These are phyloP conservation scores for Cercis canadensis DNA, from an alignment of 306 rosid genomes.

Conservation along the genomic window DNA sequence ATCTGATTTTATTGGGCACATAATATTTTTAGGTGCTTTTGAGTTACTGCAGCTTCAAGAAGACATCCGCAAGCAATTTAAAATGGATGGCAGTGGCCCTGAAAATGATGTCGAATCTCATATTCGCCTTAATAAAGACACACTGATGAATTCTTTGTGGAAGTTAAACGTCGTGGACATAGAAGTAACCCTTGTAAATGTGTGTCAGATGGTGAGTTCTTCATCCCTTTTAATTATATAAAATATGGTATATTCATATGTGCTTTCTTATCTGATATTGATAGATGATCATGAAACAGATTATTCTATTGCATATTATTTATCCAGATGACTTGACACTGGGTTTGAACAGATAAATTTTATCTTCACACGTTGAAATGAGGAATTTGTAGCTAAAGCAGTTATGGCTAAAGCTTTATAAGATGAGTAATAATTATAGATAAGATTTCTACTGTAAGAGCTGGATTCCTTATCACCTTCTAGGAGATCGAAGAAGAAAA, in stretches of 20 bases:
- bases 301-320: constrained; percentile 3
- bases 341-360: background rate
- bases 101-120: constrained; percentile 74
- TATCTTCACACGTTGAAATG: constrained; percentile 1
- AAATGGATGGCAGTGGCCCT: constrained; percentile 58
- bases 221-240: constrained; percentile 5
- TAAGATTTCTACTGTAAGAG: constrained; percentile 7
- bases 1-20: constrained; percentile 39
- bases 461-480: background rate
- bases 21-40: constrained; percentile 70
- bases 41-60: constrained; percentile 88
- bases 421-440: constrained; percentile 18
- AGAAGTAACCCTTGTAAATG: constrained; percentile 86
- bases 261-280: background rate
- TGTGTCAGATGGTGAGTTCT: constrained; percentile 90
- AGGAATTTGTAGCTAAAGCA: background rate
- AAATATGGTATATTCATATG: background rate
- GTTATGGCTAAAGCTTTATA: background rate
- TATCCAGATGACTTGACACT: constrained; percentile 7
- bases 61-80: constrained; percentile 68
- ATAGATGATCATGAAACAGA: constrained; percentile 27
- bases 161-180: constrained; percentile 92
- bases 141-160: constrained; percentile 83
- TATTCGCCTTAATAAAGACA: constrained; percentile 70
- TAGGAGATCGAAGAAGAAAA: constrained; percentile 11